Percentiles rank a stretch among this genome's conserved stretches.
Evolutionary conservation across 495 filamentous ascomycete genomes (phyloP).

Genomic region (Ramalina peruviana): DNA sequence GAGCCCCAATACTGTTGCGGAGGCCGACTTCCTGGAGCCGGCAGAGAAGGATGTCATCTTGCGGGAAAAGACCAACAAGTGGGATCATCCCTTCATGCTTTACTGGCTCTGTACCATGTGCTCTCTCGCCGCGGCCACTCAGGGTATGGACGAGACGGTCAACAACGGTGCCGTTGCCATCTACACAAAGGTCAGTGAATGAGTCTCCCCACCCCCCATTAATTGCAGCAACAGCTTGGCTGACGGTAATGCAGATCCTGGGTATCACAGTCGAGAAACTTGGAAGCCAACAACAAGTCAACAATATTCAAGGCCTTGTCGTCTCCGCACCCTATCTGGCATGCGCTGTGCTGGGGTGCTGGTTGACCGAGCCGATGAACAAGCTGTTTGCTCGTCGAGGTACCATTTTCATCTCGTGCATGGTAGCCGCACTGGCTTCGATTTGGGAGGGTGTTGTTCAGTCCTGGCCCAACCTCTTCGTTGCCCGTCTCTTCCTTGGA

Average conservation of each 20-base stretch:
- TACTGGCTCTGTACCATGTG: conserved; percentile 40
- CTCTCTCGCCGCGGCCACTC: conserved; percentile 49
- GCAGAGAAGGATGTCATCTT: conserved; percentile 30
- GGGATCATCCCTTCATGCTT: conserved; percentile 37
- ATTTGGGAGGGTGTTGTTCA: conserved; percentile 65
- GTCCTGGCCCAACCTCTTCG: conserved; percentile 60
- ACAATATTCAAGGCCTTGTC: conserved; percentile 54
- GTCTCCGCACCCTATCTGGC: conserved; percentile 59
- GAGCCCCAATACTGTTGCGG: conserved; percentile 26
- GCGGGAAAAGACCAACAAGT: conserved; percentile 39
- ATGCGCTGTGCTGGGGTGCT: conserved; percentile 66
- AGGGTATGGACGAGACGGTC: conserved; percentile 49
- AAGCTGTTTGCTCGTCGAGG: conserved; percentile 64
- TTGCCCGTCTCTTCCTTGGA: conserved; percentile 56
- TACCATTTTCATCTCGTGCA: conserved; percentile 66
- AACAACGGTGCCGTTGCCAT: conserved; percentile 20
- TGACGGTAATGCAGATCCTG: no score
- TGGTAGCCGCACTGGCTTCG: conserved; percentile 50
- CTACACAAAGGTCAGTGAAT: conserved; percentile 7
- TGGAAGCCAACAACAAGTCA: conserved; percentile 28
- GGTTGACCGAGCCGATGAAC: conserved; percentile 72
- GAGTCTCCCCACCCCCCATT: neutral
- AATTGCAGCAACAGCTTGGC: conserved; percentile 26
- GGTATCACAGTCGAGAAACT: no score
- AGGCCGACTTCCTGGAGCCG: conserved; percentile 30